A percentile compares a stretch with the other conserved stretches of the same genome.
These are phyloP conservation scores for Achaetomium macrosporum DNA, from an alignment of 2,329 filamentous ascomycete genomes.

Conservation along the genomic window DNA sequence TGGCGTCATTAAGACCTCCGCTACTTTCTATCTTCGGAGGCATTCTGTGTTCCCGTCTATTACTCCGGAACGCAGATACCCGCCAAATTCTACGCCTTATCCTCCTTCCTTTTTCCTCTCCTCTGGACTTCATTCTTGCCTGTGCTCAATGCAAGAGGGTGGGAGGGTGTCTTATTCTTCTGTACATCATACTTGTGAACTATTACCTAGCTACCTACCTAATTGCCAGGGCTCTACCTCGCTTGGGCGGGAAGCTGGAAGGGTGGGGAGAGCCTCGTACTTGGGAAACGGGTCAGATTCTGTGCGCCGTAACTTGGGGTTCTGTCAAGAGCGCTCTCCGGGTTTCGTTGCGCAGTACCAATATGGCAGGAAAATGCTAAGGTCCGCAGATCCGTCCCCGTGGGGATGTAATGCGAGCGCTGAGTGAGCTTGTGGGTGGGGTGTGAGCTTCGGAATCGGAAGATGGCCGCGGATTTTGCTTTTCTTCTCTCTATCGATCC, in stretches of 20 bases:
- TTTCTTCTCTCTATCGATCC: too few relatives aligned
- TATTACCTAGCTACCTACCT: constrained; percentile 7
- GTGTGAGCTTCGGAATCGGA: too few relatives aligned
- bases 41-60: neutral
- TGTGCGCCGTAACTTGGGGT: too few relatives aligned
- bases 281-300: too few relatives aligned
- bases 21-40: neutral
- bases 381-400: too few relatives aligned
- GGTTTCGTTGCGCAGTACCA: too few relatives aligned
- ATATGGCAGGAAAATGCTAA: too few relatives aligned
- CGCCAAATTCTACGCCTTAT: neutral
- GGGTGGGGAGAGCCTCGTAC: neutral
- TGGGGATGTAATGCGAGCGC: too few relatives aligned
- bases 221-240: neutral
- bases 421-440: too few relatives aligned
- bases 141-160: neutral
- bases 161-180: neutral
- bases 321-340: too few relatives aligned
- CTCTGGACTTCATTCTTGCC: neutral
- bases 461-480: too few relatives aligned
- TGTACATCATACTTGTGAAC: constrained; percentile 7
- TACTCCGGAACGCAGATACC: neutral
- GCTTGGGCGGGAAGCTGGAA: neutral
- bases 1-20: neutral
- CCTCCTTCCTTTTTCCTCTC: neutral